These are phyloP conservation scores for Naganishia randhawae DNA, from an alignment of 768 basidiomycete species.

Conservation along the genomic window DNA sequence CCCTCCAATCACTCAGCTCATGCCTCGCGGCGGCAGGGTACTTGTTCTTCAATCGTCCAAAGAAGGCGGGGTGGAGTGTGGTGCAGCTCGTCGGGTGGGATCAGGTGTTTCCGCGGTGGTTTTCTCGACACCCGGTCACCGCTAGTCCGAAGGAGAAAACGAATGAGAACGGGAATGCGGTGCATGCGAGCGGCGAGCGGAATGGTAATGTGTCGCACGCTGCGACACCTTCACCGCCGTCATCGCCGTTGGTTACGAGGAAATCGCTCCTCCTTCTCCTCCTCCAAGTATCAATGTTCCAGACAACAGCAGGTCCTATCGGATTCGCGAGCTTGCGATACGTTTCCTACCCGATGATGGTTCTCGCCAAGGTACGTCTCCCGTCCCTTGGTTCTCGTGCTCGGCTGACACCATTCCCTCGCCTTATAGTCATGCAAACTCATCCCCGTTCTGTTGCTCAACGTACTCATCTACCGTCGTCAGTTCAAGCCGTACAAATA, in stretches of 20 bases:
- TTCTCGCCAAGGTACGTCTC: slow-evolving; percentile 69
- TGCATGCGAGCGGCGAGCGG: background rate
- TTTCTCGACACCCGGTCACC: too few species aligned
- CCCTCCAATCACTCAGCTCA: slow-evolving; percentile 44
- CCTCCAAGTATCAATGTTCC: slow-evolving; percentile 76
- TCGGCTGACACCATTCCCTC: background rate
- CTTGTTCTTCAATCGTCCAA: slow-evolving; percentile 31
- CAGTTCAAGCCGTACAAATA: slow-evolving; percentile 92
- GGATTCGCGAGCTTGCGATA: slow-evolving; percentile 92
- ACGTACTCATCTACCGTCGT: slow-evolving; percentile 88
- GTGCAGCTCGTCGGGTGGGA: slow-evolving; percentile 23
- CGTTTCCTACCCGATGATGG: slow-evolving; percentile 98
- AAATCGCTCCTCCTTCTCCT: slow-evolving; percentile 38
- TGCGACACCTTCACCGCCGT: background rate
- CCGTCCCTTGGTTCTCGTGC: background rate
- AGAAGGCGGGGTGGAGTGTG: slow-evolving; percentile 1
- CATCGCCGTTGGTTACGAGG: background rate
- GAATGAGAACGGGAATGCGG: slow-evolving; percentile 1
- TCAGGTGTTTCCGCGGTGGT: background rate
- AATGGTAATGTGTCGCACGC: background rate
- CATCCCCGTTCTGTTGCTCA: slow-evolving; percentile 91
- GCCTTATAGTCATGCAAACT: slow-evolving; percentile 76
- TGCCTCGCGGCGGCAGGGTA: slow-evolving; percentile 42
- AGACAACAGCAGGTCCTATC: slow-evolving; percentile 88
- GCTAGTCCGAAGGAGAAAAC: too few species aligned